Evolutionary conservation across 179 eudicot species (phyloP).

Genomic region (Silene coronaria): DNA sequence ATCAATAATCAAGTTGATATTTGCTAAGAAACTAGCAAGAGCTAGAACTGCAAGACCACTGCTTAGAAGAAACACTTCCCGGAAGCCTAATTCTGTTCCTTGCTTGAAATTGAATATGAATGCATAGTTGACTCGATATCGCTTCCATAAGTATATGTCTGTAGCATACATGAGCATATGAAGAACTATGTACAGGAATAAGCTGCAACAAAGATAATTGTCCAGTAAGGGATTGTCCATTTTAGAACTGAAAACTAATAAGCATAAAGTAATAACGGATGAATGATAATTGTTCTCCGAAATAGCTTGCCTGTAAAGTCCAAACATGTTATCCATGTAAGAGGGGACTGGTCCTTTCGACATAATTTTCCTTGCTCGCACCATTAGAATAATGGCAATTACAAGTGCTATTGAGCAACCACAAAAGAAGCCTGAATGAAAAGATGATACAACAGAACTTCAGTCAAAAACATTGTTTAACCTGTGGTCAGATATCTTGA

Average conservation of each 20-base stretch:
- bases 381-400: slow-evolving; percentile 50
- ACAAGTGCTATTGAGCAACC: slow-evolving; percentile 64
- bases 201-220: slow-evolving; percentile 40
- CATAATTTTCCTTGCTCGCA: slow-evolving; percentile 44
- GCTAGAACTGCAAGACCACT: slow-evolving; percentile 46
- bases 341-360: slow-evolving; percentile 32
- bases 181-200: slow-evolving; percentile 48
- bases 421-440: slow-evolving; percentile 57
- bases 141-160: slow-evolving; percentile 67
- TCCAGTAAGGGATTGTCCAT: not conserved
- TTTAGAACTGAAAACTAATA: not conserved
- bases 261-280: not conserved
- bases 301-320: slow-evolving; percentile 54
- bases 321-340: slow-evolving; percentile 56
- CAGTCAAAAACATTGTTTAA: slow-evolving; percentile 4
- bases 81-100: slow-evolving; percentile 51
- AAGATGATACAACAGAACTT: not conserved
- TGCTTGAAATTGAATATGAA: slow-evolving; percentile 61
- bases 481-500: not conserved
- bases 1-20: slow-evolving; percentile 51
- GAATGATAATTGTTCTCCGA: not conserved
- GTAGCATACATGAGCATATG: slow-evolving; percentile 68
- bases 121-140: slow-evolving; percentile 35
- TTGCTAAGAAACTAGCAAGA: slow-evolving; percentile 47
- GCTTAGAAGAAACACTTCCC: slow-evolving; percentile 52